Evolutionary conservation across 2,329 filamentous ascomycete species (phyloP), one percentile per base, ranked within the genome.

Genomic region (Fusarium nurragi): DNA sequence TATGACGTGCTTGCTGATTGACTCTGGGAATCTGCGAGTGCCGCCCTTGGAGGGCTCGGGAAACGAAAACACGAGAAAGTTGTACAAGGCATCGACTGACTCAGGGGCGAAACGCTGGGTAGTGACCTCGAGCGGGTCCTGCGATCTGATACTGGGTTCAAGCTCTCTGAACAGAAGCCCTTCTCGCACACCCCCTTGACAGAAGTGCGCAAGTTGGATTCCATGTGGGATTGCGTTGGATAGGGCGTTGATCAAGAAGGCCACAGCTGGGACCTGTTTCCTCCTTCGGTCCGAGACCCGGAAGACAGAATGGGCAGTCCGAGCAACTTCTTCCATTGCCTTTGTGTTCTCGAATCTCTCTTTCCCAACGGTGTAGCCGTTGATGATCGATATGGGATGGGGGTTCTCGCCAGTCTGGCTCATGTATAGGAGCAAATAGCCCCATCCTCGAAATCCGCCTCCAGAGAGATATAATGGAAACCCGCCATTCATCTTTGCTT

Each of bases 281-380:
- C 59, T 46, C 10, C 59, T 47, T 19, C 54, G 54, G 46, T 60
- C 54, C 4, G 59, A 62, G 7, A 62, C 59, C 14, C 59, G 50
- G 18, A 62, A 62, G 14, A 60, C 51, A 19, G 59, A 43, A 50
- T 60, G 45, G 22, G 59, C 59, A 26, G 45, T 60, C n/a, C 55
- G 54, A 26, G 59, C 54, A 44, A 62, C 59, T 6, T 62, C 59
- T 23, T 60, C 54, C 59, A 62, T 50, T 5, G 59, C 59, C 6
- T 54, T 62, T 11, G 59, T 62, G 36, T 62, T 62, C 21, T 62
- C 54, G 8, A 62, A 62, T 4, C 54, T 51, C 23, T 61, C 57
- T 8, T 32, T 59, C 2, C 36, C 59, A 22, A 62, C 59, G 0
- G 54, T 51, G 11, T 54, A 62, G 2, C 59, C 59, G 4, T 62